phyloP scores from a whole-genome alignment of 2,329 filamentous ascomycete species.

The Cladosporium halotolerans region DNA sequence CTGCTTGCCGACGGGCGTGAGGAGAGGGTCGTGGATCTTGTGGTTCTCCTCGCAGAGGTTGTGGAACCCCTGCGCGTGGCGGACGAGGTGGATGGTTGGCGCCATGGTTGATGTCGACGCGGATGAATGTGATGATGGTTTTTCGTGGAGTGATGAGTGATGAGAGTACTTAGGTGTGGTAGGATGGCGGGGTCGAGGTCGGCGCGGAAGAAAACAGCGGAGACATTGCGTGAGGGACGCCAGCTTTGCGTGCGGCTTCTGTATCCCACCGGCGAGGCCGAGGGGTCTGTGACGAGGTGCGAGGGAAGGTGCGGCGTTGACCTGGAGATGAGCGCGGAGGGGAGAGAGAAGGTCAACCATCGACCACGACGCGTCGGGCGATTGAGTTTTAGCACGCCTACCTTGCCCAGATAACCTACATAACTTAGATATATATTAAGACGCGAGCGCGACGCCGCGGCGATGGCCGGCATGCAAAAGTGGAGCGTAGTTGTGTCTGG shows the following conservation, averaged over 20 bases:
- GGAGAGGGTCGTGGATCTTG: constrained; percentile 65
- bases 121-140: background rate
- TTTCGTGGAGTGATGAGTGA: background rate
- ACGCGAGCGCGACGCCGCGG: too few species aligned
- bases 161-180: background rate
- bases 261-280: background rate
- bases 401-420: too few species aligned
- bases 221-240: background rate
- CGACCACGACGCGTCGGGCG: too few species aligned
- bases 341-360: background rate
- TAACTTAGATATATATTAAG: too few species aligned
- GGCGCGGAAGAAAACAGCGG: background rate
- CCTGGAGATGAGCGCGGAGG: background rate
- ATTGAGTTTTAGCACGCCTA: too few species aligned
- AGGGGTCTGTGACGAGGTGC: background rate
- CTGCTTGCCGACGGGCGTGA: constrained; percentile 67
- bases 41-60: constrained; percentile 69
- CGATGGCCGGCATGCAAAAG: too few species aligned
- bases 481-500: too few species aligned
- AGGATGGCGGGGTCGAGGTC: background rate
- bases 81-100: constrained; percentile 58
- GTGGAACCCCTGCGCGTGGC: constrained; percentile 71
- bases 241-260: background rate
- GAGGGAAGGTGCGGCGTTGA: background rate
- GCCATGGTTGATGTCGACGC: constrained; percentile 23